Conservation (phyloP, 768 basidiomycete species). For the Psilocybe cubensis region DNA sequence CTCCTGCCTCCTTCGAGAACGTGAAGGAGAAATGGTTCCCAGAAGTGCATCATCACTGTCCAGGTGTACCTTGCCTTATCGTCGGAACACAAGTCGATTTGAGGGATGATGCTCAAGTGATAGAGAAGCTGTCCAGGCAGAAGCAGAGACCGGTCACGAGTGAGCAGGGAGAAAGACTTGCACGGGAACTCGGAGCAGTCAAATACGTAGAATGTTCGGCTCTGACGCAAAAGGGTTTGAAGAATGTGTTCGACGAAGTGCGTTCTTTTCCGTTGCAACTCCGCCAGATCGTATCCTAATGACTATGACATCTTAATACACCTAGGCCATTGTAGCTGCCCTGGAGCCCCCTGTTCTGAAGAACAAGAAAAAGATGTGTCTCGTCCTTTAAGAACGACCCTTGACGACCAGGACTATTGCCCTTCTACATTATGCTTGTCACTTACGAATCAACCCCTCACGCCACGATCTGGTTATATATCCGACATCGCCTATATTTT, state of each 20-base stretch:
- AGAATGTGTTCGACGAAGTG: constrained; percentile 99
- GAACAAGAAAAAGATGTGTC: constrained; percentile 76
- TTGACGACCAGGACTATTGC: constrained; percentile 33
- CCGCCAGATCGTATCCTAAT: constrained; percentile 3
- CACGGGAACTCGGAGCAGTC: constrained; percentile 96
- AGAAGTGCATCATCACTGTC: constrained; percentile 99
- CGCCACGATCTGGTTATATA: constrained; percentile 51
- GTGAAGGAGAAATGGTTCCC: constrained; percentile 99
- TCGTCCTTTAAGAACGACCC: constrained; percentile 69
- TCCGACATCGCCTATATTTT: constrained; percentile 40
- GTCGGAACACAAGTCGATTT: constrained; percentile 99
- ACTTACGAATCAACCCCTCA: constrained; percentile 41
- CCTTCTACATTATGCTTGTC: constrained; percentile 30
- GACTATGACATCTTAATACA: constrained; percentile 8
- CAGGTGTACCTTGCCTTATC: constrained; percentile 98
- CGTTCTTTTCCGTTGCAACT: constrained; percentile 32
- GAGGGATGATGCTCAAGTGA: constrained; percentile 89
- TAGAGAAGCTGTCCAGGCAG: constrained; percentile 94
- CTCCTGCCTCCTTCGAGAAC: constrained; percentile 99
- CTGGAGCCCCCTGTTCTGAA: constrained; percentile 91
- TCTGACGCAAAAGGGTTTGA: constrained; percentile 97
- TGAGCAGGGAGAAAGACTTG: constrained; percentile 92
- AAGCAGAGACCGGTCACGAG: constrained; percentile 91
- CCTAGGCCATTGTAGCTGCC: constrained; percentile 97
- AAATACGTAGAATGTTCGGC: constrained; percentile 99